Percentiles rank a stretch among this genome's conserved stretches.
phyloP scores from a whole-genome alignment of 768 basidiomycete genomes.

The Obba rivulosa region DNA sequence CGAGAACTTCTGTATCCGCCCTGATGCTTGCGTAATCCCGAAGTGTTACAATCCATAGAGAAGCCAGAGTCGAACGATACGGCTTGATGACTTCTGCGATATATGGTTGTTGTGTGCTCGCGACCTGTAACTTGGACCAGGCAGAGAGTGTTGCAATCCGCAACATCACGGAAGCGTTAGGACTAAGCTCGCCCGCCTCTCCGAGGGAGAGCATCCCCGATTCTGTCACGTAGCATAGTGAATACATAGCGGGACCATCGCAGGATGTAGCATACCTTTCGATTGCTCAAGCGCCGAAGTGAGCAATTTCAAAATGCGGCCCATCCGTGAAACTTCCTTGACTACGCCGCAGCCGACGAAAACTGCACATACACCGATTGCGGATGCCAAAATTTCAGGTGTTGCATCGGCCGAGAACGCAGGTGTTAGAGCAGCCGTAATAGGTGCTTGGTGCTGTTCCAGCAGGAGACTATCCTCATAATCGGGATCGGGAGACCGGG shows the following conservation, averaged over 20 bases:
- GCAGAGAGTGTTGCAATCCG: constrained; percentile 89
- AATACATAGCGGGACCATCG: not conserved
- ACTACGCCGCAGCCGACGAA: constrained; percentile 95
- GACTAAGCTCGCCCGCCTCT: constrained; percentile 79
- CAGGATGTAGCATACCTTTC: constrained; percentile 51
- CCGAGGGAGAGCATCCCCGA: constrained; percentile 82
- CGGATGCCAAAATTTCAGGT: constrained; percentile 90
- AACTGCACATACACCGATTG: constrained; percentile 88
- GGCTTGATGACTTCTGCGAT: constrained; percentile 79
- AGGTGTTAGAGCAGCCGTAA: constrained; percentile 94
- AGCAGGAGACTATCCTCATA: constrained; percentile 86
- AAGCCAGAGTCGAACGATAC: constrained; percentile 65
- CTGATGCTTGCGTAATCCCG: constrained; percentile 91
- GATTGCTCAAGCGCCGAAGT: constrained; percentile 87
- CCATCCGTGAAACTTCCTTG: constrained; percentile 88
- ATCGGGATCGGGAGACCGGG: constrained; percentile 82
- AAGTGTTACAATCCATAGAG: constrained; percentile 83
- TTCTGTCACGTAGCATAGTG: constrained; percentile 38
- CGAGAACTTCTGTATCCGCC: constrained; percentile 81
- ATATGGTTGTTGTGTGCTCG: constrained; percentile 69
- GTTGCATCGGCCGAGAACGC: constrained; percentile 95
- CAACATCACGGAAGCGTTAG: constrained; percentile 94
- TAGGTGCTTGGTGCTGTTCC: constrained; percentile 97
- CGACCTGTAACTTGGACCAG: constrained; percentile 89
- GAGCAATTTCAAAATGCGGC: constrained; percentile 85